Base-by-base conservation (phyloP, 2,329 filamentous ascomycete species). In the Raffaelea arxii region DNA sequence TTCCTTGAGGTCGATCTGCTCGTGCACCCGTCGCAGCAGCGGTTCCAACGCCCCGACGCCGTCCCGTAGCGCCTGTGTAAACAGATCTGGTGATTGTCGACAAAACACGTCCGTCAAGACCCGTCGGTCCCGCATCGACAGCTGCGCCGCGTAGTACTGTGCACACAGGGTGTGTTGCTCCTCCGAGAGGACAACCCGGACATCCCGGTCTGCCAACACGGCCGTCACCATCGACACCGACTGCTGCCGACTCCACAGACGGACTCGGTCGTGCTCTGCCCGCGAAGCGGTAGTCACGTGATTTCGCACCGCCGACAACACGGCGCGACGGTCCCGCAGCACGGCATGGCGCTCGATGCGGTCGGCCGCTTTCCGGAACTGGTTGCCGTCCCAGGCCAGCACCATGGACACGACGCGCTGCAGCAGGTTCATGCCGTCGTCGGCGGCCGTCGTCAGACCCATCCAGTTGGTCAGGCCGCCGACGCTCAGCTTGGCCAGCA, bases 391-490 rank as follows among this genome's bases (percentile, higher is more conserved):
- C 81, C 83, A 89, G 5, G 76, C 73, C 11, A 90, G 63, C 0
- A 88, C 79, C 4, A 84, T 75, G 0, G 79, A 84, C 21, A 91
- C 80, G 51, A 92, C 89, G 38, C 66, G 67, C 62, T 91, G 86
- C 53, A 92, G 62, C 9, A 91, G 61, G 58, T 90, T 92, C 83
- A 87, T 86, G 41, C 86, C 86, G 54, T 89, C 84, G 51, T 87
- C 79, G 1, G 81, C 76, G 41, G 78, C 78, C 41, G 77, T 75
- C 0, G 82, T 89, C 35, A 87, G 60, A 0, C 86, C 85, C 11
- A 90, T 74, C 82, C 83, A 91, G 59, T 89, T 90, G 4, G 86
- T 87, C 43, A 91, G 65, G 7, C 79, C 79, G 2, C 78, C 80
- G 4, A 91, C 70, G 53, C 83, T 85, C 47, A 89, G 67, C 64